These are phyloP conservation scores for Penicillium concentricum DNA, from an alignment of 2,329 filamentous ascomycete species.

Conservation along the genomic window DNA sequence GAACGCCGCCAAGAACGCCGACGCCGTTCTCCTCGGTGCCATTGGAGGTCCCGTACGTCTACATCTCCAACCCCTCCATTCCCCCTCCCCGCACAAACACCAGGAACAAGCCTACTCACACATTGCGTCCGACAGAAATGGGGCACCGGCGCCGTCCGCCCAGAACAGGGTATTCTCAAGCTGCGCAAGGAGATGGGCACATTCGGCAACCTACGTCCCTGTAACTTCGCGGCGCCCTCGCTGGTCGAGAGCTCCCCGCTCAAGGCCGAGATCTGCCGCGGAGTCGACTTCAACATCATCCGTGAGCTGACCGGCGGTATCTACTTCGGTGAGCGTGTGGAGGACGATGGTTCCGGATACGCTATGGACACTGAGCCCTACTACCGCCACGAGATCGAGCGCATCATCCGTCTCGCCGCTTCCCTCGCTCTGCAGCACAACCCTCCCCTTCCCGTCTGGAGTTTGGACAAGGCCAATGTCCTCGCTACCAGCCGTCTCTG, in stretches of 20 bases:
- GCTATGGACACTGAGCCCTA: slow-evolving; percentile 88
- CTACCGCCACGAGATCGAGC: slow-evolving; percentile 79
- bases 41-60: slow-evolving; percentile 78
- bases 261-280: slow-evolving; percentile 79
- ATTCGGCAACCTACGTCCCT: slow-evolving; percentile 93
- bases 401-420: slow-evolving; percentile 77
- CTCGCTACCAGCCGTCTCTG: slow-evolving; percentile 86
- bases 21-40: slow-evolving; percentile 87
- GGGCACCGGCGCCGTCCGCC: slow-evolving; percentile 83
- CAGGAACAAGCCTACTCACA: not conserved
- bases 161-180: slow-evolving; percentile 85
- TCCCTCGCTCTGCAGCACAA: slow-evolving; percentile 74
- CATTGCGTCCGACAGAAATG: slow-evolving; percentile 63
- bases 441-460: slow-evolving; percentile 77
- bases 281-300: slow-evolving; percentile 88
- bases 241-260: slow-evolving; percentile 84
- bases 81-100: not conserved
- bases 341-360: slow-evolving; percentile 69
- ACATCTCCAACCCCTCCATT: not conserved
- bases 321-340: slow-evolving; percentile 89
- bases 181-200: slow-evolving; percentile 92
- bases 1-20: slow-evolving; percentile 75
- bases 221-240: slow-evolving; percentile 87
- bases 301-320: slow-evolving; percentile 90
- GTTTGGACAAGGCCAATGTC: slow-evolving; percentile 94